Percentiles rank a stretch among this genome's conserved stretches.
These are phyloP conservation scores for Colletotrichum aenigma DNA, from an alignment of 2,329 filamentous ascomycete species.

Conservation along the genomic window DNA sequence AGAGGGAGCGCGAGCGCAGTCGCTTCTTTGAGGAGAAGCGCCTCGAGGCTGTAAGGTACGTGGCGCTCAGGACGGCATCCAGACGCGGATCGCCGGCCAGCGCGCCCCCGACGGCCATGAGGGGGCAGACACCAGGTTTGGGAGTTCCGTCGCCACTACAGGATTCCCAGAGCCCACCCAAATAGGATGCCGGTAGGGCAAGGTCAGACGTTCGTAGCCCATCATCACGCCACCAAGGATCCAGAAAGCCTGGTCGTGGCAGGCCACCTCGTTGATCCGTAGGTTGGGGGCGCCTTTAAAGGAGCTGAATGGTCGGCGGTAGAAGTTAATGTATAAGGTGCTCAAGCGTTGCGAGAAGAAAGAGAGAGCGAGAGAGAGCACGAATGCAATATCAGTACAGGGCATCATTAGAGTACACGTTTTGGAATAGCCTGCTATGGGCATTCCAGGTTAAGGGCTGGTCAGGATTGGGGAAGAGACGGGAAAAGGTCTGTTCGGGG, in stretches of 20 bases:
- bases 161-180: background rate
- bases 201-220: background rate
- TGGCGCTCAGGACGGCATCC: constrained; percentile 28
- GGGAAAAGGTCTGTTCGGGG: background rate
- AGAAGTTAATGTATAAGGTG: background rate
- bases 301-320: background rate
- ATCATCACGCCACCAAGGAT: background rate
- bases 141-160: constrained; percentile 2
- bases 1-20: constrained; percentile 53
- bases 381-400: background rate
- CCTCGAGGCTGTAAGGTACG: constrained; percentile 46
- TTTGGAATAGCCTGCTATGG: background rate
- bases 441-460: background rate
- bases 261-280: background rate
- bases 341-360: background rate
- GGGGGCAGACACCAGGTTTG: constrained; percentile 2
- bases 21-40: constrained; percentile 53
- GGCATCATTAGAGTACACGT: background rate
- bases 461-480: background rate
- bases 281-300: background rate
- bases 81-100: constrained; percentile 20
- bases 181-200: background rate
- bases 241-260: background rate
- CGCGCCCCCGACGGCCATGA: constrained; percentile 8
- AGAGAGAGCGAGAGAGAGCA: background rate